A percentile compares a stretch with the other conserved stretches of the same genome.
These are phyloP conservation scores for Ascoidea tarda DNA, from an alignment of 805 yeast species.

Conservation along the genomic window DNA sequence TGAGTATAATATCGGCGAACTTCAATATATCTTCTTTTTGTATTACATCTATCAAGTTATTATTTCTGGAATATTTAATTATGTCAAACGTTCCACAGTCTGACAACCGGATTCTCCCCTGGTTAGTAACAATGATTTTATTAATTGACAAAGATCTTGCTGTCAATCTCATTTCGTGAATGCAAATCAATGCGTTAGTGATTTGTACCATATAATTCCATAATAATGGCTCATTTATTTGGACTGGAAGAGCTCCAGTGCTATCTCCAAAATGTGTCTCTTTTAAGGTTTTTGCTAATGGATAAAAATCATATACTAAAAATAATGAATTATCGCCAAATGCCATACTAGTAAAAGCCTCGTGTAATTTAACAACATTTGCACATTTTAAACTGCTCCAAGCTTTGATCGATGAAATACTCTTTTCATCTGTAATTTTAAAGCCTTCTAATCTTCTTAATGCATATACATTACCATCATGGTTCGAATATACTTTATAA, in stretches of 20 bases:
- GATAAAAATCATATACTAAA: conserved; percentile 75
- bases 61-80: conserved; percentile 24
- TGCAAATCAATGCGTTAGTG: conserved; percentile 46
- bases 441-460: conserved; percentile 60
- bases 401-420: conserved; percentile 43
- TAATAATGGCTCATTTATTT: conserved; percentile 30
- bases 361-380: conserved; percentile 53
- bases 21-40: conserved; percentile 42
- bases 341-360: conserved; percentile 76
- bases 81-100: conserved; percentile 65
- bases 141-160: conserved; percentile 50
- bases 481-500: conserved; percentile 69
- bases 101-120: conserved; percentile 56
- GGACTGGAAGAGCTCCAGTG: conserved; percentile 5
- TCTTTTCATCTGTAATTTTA: conserved; percentile 37
- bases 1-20: conserved; percentile 48
- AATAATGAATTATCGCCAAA: conserved; percentile 73
- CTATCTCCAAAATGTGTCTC: conserved; percentile 44
- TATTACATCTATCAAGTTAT: conserved; percentile 13
- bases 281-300: conserved; percentile 53
- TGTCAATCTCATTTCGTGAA: conserved; percentile 52
- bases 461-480: conserved; percentile 66
- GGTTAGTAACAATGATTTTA: conserved; percentile 60
- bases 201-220: conserved; percentile 75
- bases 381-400: conserved; percentile 52